Evolutionary conservation across 1,284 basidiomycete genomes (phyloP), one percentile per base, ranked within the genome.

Genomic region (Naganishia cerealis): DNA sequence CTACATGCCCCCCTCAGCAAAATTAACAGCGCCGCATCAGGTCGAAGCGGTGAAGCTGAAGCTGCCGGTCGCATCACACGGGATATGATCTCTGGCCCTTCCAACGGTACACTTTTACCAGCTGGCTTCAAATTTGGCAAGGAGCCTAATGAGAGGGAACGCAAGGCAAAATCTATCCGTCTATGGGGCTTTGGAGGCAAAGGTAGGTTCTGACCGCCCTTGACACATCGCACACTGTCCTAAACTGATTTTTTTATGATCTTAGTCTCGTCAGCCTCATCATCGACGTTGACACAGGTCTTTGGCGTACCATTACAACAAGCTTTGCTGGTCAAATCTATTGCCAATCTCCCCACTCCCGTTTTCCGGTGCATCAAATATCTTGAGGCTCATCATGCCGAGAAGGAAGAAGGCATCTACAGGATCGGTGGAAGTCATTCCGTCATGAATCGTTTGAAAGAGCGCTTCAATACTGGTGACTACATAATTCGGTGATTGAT

Each of bases 381-480:
- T 80, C 82, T 94, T 66, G 91, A 95, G 82, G 86, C 87, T 40
- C 92, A 92, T 80, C 86, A 91, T 75, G 95, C 95, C 12, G 91
- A 96, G 72, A 87, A 91, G 74, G 95, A 99, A 77, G 95, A 99
- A 81, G 95, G 95, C 43, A 96, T 99, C 72, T 99, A 99, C 81
- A 88, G 95, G 63, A 82, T 99, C 65, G 93, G 90, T 74, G 94
- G 93, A 9, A 92, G 90, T 75, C 91, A 91, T 68, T 91, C 92
- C 36, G 92, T 94, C 65, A 94, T 98, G 83, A 97, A 97, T 83
- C 87, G 84, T 55, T 83, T 99, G 68, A 93, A 90, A 76, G 95
- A 98, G 76, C 86, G 88, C 69, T 99, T 98, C 83, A 96, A 98
- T 79, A 79, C 84, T 71, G 90, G 90, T 91, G 75, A 73, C 57